Evolutionary conservation across 2,329 filamentous ascomycete genomes (phyloP), one percentile per base, ranked within the genome.

Genomic region (Aspergillus fumigatus): DNA sequence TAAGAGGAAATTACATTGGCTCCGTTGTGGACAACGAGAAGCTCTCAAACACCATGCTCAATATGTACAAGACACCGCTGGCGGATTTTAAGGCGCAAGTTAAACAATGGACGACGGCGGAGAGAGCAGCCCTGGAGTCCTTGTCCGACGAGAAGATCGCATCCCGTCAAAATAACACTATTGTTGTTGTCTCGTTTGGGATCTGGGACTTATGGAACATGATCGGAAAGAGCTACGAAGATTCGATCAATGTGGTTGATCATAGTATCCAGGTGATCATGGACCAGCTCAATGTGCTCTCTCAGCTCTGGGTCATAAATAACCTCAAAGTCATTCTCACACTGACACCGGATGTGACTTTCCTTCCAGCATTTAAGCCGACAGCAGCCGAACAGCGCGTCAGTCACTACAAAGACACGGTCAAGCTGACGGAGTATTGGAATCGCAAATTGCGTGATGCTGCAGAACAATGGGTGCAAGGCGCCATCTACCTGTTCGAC

Each of bases 141-240:
- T 51, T 72, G 26, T 60, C 62, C 6, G 55, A 54, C 45, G 61
- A 70, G n/a, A 58, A 63, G 21, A 54, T 70, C 29, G 54, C 55
- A 35, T 56, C 54, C 9, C 67, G 67, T 8, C 62, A 68, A 53
- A 66, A 71, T 21, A 66, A 63, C 32, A 74, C 73, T 9, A 65
- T 75, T 38, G 69, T 75, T 53, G 64, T 67, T 9, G 61, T 75
- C 3, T 72, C 71, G 17, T 76, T 76, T 60, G 72, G 72, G 5
- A 54, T 75, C 10, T 75, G 71, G 73, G 74, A 76, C 55, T 49
- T 76, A 49, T 76, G 72, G 73, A 70, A 70, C 38, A 55, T 72
- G 52, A 56, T 71, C 29, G 63, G 58, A 27, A 63, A 64, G 58
- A 62, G 67, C 50, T 61, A 69, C 55, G 60, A 66, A 10, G 53